Evolutionary conservation across 805 yeast genomes (phyloP), one percentile per base, ranked within the genome.

Genomic region (Kazachstania bromeliacearum): DNA sequence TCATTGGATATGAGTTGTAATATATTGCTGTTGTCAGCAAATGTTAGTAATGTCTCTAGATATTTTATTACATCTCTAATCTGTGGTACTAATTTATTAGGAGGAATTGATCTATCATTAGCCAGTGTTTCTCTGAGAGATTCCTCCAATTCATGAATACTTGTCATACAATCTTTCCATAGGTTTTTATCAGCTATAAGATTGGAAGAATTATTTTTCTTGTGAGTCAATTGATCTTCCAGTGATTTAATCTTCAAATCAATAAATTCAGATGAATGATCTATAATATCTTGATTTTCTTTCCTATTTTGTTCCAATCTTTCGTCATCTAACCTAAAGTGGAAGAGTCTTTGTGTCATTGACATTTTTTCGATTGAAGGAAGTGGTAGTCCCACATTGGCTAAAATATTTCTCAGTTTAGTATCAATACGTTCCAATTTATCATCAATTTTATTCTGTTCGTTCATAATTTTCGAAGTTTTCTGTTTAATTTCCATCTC

Each of bases 161-260:
- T 21, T 4, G 36, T 34, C 6, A 50, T 31, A 13, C 48, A 47
- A 14, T 51, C 52, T 5, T 38, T 35, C 62, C 62, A 57, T 8
- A 37, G 16, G 20, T 41, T 39, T 28, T 44, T 43, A 21, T 46
- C 43, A 5, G 40, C 31, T 12, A 33, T 36, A 14, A 54, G 24
- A 10, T 21, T 23, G 5, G 44, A 40, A 7, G 51, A 37, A 20
- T 47, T 47, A 15, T 43, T 44, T 34, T 57, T 57, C 39, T 41
- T 49, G 14, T 41, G 39, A 3, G 45, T 44, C 21, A 56, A 32
- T 28, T 50, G 47, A 15, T 50, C 51, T 15, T 47, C 41, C 29
- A 56, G 25, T 7, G 47, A 38, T 9, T 43, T 36, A 10, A 48
- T 41, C 28, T 53, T 54, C 21, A 46, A 34, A 15, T 51, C 51